Evolutionary conservation across 2,329 filamentous ascomycete genomes (phyloP), one percentile per base, ranked within the genome.

Genomic region (Colletotrichum somersetense): DNA sequence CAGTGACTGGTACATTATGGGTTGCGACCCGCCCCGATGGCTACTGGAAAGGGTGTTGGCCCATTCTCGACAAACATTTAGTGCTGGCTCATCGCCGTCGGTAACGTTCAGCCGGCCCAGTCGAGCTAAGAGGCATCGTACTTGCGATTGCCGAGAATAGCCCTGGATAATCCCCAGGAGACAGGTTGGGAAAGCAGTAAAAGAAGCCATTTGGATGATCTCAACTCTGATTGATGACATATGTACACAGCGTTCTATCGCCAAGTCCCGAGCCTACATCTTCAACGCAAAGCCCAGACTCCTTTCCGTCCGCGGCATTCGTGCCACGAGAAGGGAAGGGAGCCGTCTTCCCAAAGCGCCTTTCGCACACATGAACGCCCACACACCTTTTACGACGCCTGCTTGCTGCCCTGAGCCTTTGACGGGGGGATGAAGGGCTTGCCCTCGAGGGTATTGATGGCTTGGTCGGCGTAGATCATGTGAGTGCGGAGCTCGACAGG

Each of bases 401-500:
- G 72, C 69, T 74, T 74, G 59, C 57, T 52, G 56, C 59, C 71
- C 68, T 74, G 65, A 35, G 72, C 73, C 70, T 74, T 73, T 61
- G 70, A 73, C 40, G 74, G 70, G 26, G 81, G 74, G 67, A 79
- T 70, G 72, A 84, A 85, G 58, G 84, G 83, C 82, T 85, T 84
- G 75, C 82, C 82, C 65, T 84, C 81, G 62, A 80, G 78, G 66
- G 81, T 79, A 55, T 82, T 79, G 73, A 84, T 83, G 73, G 83
- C 84, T 75, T 85, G 83, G 76, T 91, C 88, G 71, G 89, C 85
- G 78, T 89, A 89, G 80, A 90, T 89, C 81, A 91, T 89, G 79
- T 85, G 85, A 77, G 88, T 86, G 78, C 92, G 89, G 76, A 94
- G 87, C 81, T 96, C 92, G 75, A 96, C 91, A 62, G 93, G 93